These are phyloP conservation scores for Pyrenopolyporus hunteri DNA, from an alignment of 495 filamentous ascomycete genomes.

Conservation along the genomic window DNA sequence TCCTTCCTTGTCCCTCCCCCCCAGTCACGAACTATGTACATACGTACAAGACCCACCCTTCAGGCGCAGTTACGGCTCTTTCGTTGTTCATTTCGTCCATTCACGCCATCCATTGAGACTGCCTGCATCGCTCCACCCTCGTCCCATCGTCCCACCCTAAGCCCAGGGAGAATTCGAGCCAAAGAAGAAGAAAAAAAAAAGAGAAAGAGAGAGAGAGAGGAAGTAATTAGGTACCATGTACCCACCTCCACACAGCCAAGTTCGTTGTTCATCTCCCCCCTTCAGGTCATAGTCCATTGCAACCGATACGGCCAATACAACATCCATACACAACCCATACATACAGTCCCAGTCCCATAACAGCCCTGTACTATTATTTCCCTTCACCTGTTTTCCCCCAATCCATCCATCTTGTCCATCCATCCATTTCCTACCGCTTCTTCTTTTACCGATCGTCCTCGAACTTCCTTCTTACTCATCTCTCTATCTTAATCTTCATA, in stretches of 20 bases:
- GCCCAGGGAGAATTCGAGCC: conserved; percentile 31
- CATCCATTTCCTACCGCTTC: conserved; percentile 45
- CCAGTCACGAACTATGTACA: conserved; percentile 32
- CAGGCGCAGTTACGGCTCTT: conserved; percentile 16
- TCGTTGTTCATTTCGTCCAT: conserved; percentile 11
- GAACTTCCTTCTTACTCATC: conserved; percentile 40
- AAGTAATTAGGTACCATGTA: too few species aligned
- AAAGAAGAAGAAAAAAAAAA: not conserved
- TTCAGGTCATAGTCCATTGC: conserved; percentile 37
- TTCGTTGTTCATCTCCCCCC: conserved; percentile 27
- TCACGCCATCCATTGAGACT: conserved; percentile 39
- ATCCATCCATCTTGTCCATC: conserved; percentile 44
- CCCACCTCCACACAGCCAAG: conserved; percentile 37
- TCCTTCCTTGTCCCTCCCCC: conserved; percentile 7
- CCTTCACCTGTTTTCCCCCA: conserved; percentile 33
- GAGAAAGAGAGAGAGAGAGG: too few species aligned
- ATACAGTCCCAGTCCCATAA: too few species aligned
- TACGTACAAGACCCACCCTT: conserved; percentile 26
- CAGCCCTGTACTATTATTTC: conserved; percentile 16
- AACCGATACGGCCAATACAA: not conserved
- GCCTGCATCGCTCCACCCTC: conserved; percentile 43
- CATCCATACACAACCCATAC: too few species aligned
- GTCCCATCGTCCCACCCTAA: conserved; percentile 33
- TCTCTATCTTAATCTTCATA: conserved; percentile 43
- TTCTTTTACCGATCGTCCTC: conserved; percentile 41